Evolutionary conservation across 441 rosid species (phyloP), one percentile per base, ranked within the genome.

Genomic region (Euphorbia celastroides): DNA sequence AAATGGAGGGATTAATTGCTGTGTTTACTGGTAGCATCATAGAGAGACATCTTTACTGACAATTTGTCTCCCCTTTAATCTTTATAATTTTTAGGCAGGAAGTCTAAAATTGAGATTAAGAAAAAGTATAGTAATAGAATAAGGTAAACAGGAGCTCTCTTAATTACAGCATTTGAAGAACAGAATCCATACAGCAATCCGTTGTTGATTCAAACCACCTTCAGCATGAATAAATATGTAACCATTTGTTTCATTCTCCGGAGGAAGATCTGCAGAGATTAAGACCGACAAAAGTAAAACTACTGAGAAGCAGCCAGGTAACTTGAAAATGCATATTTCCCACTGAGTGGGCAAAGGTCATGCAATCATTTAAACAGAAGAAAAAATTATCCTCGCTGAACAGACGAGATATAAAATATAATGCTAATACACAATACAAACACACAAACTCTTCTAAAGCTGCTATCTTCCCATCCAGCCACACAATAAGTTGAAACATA

Each of bases 141-240:
- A 64, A 64, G n/a, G 56, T 38, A 23, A 61, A 58, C 7, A 59
- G 44, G 58, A 70, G 63, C 25, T 62, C 63, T 68, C 69, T 44
- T 38, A n/a, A 67, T 54, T 51, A 62, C 26, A 25, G 66, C 32
- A 66, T 61, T 57, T 57, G 48, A 54, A 34, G 70, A 65, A 66
- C 46, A 26, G 54, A 79, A 82, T 72, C 55, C 88, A 74, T 89
- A 94, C 99, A 62, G 99, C 97, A 62, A 92, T 92, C 46, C 99
- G 80, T 77, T 94, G 99, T 75, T 94, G 99, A 89, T 94, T 94
- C 77, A 94, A 77, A 74, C 99, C 98, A 57, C 99, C 99, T 79
- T 94, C 98, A 6, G 98, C 99, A 78, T 94, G 96, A 70, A 94
- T 92, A 77, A 94, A 94, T 67, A 94, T 87, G 75, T 89, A 94